Conservation (phyloP, 768 basidiomycete species). For the Sarcomyxa edulis region DNA sequence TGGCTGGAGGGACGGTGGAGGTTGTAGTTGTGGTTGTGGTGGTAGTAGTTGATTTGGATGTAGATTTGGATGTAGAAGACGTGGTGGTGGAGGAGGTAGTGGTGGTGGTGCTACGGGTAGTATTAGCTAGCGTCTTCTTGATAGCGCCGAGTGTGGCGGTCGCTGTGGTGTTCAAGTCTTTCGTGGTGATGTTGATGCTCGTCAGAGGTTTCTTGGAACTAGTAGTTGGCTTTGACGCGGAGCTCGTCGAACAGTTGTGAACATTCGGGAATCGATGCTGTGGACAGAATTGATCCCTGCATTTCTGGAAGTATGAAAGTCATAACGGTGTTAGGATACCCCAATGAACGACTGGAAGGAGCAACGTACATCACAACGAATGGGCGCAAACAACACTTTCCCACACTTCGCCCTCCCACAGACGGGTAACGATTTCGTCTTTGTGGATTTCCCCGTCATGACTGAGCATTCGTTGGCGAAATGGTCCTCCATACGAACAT, state of each 20-base stretch:
- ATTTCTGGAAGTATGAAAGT: no score
- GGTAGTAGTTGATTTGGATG: neutral
- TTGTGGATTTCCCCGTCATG: conserved; percentile 54
- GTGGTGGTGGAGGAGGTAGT: conserved; percentile 11
- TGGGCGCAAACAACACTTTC: conserved; percentile 71
- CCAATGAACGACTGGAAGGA: conserved; percentile 1
- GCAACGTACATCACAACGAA: conserved; percentile 63
- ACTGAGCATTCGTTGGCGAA: conserved; percentile 61
- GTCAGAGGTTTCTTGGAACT: conserved; percentile 14
- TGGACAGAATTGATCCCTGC: conserved; percentile 68
- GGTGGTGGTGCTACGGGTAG: conserved; percentile 13
- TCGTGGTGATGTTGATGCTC: conserved; percentile 31
- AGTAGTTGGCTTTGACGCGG: conserved; percentile 12
- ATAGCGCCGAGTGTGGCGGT: conserved; percentile 17
- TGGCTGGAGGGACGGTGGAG: conserved; percentile 6
- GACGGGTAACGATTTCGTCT: conserved; percentile 41
- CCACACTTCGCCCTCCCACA: conserved; percentile 62
- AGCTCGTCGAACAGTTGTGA: conserved; percentile 46
- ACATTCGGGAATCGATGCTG: conserved; percentile 75
- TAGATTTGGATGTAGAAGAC: conserved; percentile 14
- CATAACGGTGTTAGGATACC: neutral
- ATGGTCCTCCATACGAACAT: conserved; percentile 75
- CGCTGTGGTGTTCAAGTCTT: conserved; percentile 28
- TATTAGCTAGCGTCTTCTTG: conserved; percentile 28
- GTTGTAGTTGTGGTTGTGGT: conserved; percentile 11